Conservation (phyloP, 371 early-diverging fungal genomes). For the Circinella umbellata region DNA sequence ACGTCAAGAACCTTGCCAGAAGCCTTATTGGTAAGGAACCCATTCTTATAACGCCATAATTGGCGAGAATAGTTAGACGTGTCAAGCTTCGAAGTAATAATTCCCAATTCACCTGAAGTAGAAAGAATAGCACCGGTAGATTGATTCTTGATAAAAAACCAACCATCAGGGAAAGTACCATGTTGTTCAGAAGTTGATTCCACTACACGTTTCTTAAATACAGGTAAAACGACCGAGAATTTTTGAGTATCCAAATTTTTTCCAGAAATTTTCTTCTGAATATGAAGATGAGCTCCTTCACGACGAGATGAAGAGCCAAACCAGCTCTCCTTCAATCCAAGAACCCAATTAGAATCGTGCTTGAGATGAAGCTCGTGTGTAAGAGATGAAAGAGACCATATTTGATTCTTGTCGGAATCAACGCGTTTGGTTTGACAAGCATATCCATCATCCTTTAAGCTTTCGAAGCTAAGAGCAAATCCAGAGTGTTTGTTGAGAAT, state of each 20-base stretch:
- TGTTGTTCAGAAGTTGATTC: slow-evolving; percentile 22
- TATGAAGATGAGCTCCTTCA: slow-evolving; percentile 49
- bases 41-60: slow-evolving; percentile 59
- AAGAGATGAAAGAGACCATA: slow-evolving; percentile 41
- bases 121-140: slow-evolving; percentile 53
- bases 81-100: slow-evolving; percentile 53
- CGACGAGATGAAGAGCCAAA: slow-evolving; percentile 35
- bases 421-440: slow-evolving; percentile 41
- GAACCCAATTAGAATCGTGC: slow-evolving; percentile 42
- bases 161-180: slow-evolving; percentile 58
- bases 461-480: slow-evolving; percentile 54
- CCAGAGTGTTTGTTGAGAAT: slow-evolving; percentile 57
- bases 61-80: slow-evolving; percentile 57
- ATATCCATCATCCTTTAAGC: slow-evolving; percentile 48
- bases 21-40: slow-evolving; percentile 61
- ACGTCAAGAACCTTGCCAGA: slow-evolving; percentile 63
- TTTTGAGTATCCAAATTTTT: slow-evolving; percentile 32
- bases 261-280: slow-evolving; percentile 33
- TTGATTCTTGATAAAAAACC: slow-evolving; percentile 69
- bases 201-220: slow-evolving; percentile 37
- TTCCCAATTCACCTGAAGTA: slow-evolving; percentile 38
- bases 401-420: slow-evolving; percentile 31
- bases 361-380: slow-evolving; percentile 48
- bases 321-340: slow-evolving; percentile 58
- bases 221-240: slow-evolving; percentile 46